phyloP scores from a whole-genome alignment of 2,329 filamentous ascomycete species.

The Cordyceps tenuipes region DNA sequence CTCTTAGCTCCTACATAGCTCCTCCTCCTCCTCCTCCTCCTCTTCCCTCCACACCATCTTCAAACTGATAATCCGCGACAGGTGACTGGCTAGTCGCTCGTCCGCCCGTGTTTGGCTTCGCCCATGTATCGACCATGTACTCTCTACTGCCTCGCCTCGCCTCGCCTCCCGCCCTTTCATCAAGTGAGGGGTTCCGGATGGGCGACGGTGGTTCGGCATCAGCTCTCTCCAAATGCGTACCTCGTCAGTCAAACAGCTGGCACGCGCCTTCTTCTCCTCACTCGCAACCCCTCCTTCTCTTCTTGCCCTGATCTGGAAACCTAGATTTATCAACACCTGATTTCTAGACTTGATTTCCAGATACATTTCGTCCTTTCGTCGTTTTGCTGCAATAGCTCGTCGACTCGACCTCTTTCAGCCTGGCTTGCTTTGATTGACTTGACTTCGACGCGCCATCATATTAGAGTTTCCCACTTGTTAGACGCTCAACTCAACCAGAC shows the following conservation, averaged over 20 bases:
- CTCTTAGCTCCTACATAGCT: no score
- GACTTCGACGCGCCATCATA: not conserved
- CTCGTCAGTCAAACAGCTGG: not conserved
- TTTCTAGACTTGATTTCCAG: not conserved
- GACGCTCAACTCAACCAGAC: no score
- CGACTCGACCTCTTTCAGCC: not conserved
- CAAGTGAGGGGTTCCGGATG: constrained; percentile 4
- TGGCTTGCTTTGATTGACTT: not conserved
- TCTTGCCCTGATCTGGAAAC: not conserved
- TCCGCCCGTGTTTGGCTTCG: not conserved
- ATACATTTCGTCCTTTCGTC: not conserved
- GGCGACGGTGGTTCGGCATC: constrained; percentile 7
- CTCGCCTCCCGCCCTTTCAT: not conserved
- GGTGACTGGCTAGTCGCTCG: constrained; percentile 5
- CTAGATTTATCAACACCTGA: not conserved
- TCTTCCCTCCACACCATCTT: constrained; percentile 1
- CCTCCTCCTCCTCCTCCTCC: no score
- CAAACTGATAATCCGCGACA: constrained; percentile 6
- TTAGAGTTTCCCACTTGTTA: no score
- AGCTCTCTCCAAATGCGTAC: constrained; percentile 6
- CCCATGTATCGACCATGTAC: constrained; percentile 6
- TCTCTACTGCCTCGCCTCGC: not conserved
- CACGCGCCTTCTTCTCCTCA: constrained; percentile 11
- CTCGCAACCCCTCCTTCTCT: not conserved
- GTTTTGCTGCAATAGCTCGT: not conserved